Base-by-base conservation (phyloP, 2,329 filamentous ascomycete species). In the Didymella arachidicola region DNA sequence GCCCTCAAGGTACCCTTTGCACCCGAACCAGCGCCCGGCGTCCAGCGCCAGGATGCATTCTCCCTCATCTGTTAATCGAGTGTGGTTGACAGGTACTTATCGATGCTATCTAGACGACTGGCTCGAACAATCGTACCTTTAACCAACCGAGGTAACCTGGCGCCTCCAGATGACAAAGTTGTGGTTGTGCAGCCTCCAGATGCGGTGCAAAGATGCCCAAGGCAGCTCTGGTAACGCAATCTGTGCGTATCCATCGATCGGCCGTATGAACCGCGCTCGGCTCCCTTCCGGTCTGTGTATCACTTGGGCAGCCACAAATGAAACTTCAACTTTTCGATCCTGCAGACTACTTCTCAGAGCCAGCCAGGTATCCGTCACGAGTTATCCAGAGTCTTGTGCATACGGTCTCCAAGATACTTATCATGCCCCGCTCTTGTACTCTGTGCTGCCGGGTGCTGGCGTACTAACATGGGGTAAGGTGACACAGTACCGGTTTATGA, bases 401-500 rank as follows among this genome's bases (percentile, higher is more conserved):
- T 25, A 29, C 18, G 19, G 22, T 25, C 14, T 12, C n/a, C n/a
- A 30, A 34, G 27, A 51, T 30, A n/a, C 36, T 53, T 44, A 49
- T 29, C 3, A 19, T 38, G 39, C 44, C 42, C 56, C 56, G 49
- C 56, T 48, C 39, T 45, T 53, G 56, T 58, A 39, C 49, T 41
- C 18, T 43, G 41, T 43, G 25, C 41, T 43, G 22, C 41, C 25
- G 18, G 16, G 26, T 30, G 44, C 25, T 43, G 32, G 39, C 30
- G 32, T 49, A 58, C 49, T 49, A 27, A 53, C 44, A 53, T 58
- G 56, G 56, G 49, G 12, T 29, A 22, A 26, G 11, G 49, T 58
- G 39, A 36, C 45, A 53, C 56, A 53, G 50, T 49, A 58, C 56
- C 56, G 56, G 53, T 45, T 41, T 39, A 49, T 50, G 29, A 45